phyloP scores from a whole-genome alignment of 305 asterid species.

The Solanum hybrid region DNA sequence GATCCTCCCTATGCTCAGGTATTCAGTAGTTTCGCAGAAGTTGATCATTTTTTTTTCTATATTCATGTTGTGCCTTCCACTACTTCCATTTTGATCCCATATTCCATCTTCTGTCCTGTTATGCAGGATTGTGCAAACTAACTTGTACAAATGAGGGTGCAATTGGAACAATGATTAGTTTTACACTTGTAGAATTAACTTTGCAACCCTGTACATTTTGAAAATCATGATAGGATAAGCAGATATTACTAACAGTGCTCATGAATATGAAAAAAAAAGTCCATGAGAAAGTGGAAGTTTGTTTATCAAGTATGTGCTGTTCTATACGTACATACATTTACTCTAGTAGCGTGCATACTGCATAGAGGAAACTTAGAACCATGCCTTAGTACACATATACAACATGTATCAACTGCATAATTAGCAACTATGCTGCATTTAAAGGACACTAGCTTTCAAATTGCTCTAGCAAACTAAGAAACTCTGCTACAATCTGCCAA shows the following conservation, averaged over 20 bases:
- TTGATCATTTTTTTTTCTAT: not conserved
- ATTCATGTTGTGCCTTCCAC: not conserved
- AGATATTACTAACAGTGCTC: not conserved
- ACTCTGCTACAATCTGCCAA: not conserved
- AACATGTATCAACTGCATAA: not conserved
- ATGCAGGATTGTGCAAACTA: not conserved
- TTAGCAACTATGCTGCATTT: not conserved
- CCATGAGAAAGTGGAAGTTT: not conserved
- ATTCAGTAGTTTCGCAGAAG: slow-evolving; percentile 3
- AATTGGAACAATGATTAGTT: not conserved
- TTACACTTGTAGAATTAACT: not conserved
- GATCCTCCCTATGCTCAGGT: slow-evolving; percentile 66
- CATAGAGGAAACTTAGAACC: not conserved
- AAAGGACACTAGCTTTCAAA: not conserved
- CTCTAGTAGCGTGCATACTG: not conserved
- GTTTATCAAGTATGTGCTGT: not conserved
- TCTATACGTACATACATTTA: not conserved
- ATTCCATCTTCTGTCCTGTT: not conserved
- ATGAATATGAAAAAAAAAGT: not conserved
- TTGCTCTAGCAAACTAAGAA: not conserved
- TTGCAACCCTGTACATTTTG: not conserved
- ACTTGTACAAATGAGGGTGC: not conserved
- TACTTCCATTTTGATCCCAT: not conserved
- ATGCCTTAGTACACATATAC: not conserved
- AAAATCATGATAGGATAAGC: not conserved